phyloP scores from a whole-genome alignment of 2,329 filamentous ascomycete species.

The Trichoderma harzianum region DNA sequence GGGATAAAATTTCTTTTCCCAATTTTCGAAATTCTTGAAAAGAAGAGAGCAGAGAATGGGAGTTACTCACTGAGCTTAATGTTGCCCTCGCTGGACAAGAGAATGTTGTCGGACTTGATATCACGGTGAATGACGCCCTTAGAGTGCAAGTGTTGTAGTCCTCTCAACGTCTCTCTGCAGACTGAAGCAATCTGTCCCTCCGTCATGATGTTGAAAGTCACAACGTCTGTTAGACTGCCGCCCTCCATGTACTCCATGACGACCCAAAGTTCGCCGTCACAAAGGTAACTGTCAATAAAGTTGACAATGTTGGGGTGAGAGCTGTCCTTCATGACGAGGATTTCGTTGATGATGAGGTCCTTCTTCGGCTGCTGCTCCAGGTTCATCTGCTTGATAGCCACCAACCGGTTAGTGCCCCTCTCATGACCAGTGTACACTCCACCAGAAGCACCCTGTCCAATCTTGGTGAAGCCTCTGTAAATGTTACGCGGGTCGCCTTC shows the following conservation, averaged over 20 bases:
- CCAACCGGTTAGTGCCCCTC: slow-evolving; percentile 75
- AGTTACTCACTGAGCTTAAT: slow-evolving; percentile 85
- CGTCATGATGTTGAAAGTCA: slow-evolving; percentile 99
- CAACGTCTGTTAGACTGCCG: slow-evolving; percentile 93
- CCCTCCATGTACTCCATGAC: slow-evolving; percentile 99
- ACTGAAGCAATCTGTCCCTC: slow-evolving; percentile 96
- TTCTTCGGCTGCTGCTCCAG: slow-evolving; percentile 98
- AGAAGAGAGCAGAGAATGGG: background rate
- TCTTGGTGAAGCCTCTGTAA: slow-evolving; percentile 86
- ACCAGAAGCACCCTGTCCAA: slow-evolving; percentile 94
- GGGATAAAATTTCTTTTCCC: too few species aligned
- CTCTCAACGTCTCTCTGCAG: slow-evolving; percentile 87
- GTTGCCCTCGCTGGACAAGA: slow-evolving; percentile 88
- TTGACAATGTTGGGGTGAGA: slow-evolving; percentile 99
- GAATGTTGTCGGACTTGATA: slow-evolving; percentile 98
- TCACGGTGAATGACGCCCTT: slow-evolving; percentile 98
- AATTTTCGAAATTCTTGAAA: background rate
- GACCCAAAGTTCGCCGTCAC: slow-evolving; percentile 90
- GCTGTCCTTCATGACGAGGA: slow-evolving; percentile 98
- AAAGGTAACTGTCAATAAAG: slow-evolving; percentile 95
- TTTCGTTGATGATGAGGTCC: slow-evolving; percentile 98
- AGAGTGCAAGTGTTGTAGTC: slow-evolving; percentile 90
- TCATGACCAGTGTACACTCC: slow-evolving; percentile 93
- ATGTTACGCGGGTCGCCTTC: slow-evolving; percentile 84
- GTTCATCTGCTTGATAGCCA: slow-evolving; percentile 99